Evolutionary conservation across 2,329 filamentous ascomycete species (phyloP), one percentile per base, ranked within the genome.

Genomic region (Graphilbum sp.): DNA sequence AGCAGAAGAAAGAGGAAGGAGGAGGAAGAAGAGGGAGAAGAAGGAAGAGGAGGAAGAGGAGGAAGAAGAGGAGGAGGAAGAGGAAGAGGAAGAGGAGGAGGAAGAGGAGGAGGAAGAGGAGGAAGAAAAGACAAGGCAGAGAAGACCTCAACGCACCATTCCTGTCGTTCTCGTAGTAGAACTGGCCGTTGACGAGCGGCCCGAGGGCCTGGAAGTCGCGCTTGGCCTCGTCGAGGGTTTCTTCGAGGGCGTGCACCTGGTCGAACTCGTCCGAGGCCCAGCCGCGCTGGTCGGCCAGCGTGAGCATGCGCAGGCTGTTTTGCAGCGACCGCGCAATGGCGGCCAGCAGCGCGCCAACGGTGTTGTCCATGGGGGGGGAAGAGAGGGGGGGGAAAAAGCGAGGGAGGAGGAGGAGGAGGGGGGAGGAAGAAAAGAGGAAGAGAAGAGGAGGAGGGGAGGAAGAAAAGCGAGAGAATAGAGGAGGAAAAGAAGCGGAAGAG

Each of bases 261-360:
- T 74, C 69, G 50, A 70, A 65, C 56, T 75, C 70, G 58, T 73
- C 69, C 18, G 60, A 56, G 0, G 64, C 67, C 71, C 71, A 75
- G 43, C 66, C 63, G 33, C 62, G 61, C 54, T 72, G 73, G 53
- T 75, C 70, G 47, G 69, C 63, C 46, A 69, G 62, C 55, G 60
- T 60, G 49, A 75, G 56, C 46, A 66, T 65, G 49, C 67, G 67
- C 47, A 72, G 54, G 41, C 61, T 62, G 45, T 72, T 66, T 49
- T 59, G 60, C 47, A 74, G 52, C 37, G 63, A 59, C 44, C 60
- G 66, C 47, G 70, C 71, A 53, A 74, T 71, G 54, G 59, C 59
- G 50, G 69, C 69, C 52, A 75, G 65, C 50, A 73, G 61, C 46
- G 64, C 63, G 49, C 71, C 71, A 50, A 75, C 67, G 36, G 68